Percentiles rank a stretch among this genome's conserved stretches.
phyloP scores from a whole-genome alignment of 176 grass and related monocot species.

The Lolium rigidum region DNA sequence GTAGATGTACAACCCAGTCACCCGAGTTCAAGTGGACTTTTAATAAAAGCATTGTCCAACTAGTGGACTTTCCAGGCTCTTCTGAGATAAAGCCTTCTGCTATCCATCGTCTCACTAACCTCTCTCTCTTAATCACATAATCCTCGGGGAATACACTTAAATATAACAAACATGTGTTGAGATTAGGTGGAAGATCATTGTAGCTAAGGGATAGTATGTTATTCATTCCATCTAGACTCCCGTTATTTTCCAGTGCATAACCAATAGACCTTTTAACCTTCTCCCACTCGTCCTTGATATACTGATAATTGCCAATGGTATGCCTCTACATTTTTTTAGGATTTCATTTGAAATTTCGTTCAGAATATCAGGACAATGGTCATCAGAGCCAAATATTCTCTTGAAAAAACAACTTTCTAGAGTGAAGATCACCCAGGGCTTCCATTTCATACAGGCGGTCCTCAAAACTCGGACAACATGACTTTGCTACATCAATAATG shows the following conservation, averaged over 20 bases:
- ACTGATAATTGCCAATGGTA: conserved; percentile 2
- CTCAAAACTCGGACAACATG: too few species aligned
- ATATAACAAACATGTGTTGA: not conserved
- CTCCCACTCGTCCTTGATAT: conserved; percentile 3
- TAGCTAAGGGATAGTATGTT: not conserved
- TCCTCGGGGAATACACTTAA: conserved; percentile 2
- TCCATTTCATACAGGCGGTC: too few species aligned
- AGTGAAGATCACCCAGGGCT: too few species aligned
- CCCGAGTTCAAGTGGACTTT: not conserved
- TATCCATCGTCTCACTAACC: not conserved
- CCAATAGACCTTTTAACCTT: conserved; percentile 3
- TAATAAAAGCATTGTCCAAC: not conserved
- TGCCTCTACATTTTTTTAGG: too few species aligned
- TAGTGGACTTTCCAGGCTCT: not conserved
- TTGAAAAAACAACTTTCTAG: too few species aligned
- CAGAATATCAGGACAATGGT: too few species aligned
- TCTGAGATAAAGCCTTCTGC: not conserved
- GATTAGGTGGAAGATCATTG: not conserved
- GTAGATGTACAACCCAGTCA: too few species aligned
- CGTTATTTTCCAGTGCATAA: not conserved
- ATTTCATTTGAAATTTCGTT: too few species aligned
- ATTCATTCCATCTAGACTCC: not conserved
- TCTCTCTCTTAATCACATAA: not conserved
- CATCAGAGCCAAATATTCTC: too few species aligned
- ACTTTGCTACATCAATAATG: too few species aligned